These are phyloP conservation scores for Emergomyces orientalis DNA, from an alignment of 2,329 filamentous ascomycete genomes.

Conservation along the genomic window DNA sequence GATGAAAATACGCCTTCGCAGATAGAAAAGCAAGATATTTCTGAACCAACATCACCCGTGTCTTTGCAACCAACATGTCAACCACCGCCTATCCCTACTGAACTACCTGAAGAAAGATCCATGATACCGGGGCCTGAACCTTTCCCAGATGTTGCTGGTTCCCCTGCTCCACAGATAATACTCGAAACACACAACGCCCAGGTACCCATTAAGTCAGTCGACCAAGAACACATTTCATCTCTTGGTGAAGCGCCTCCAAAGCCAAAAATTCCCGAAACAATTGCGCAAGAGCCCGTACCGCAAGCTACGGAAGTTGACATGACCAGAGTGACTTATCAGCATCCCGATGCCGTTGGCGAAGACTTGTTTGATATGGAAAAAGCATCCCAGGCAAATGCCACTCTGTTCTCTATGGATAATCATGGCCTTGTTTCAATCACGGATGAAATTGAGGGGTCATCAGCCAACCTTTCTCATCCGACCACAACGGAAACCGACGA, in stretches of 20 bases:
- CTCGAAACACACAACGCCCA: not conserved
- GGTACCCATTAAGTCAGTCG: no score
- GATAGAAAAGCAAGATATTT: constrained; percentile 29
- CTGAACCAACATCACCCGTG: not conserved
- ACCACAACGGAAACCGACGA: not conserved
- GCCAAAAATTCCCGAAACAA: not conserved
- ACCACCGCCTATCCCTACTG: not conserved
- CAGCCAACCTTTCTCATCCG: not conserved
- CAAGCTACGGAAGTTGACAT: not conserved
- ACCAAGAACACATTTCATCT: not conserved
- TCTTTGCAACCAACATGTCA: not conserved
- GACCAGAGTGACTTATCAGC: not conserved
- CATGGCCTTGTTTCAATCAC: not conserved
- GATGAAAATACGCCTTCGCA: constrained; percentile 37
- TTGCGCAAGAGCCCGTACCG: not conserved
- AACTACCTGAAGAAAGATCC: not conserved
- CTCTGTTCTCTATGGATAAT: not conserved
- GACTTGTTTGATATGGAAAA: not conserved
- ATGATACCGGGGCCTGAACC: not conserved
- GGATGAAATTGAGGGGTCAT: not conserved
- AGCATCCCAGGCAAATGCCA: not conserved
- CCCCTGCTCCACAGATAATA: not conserved
- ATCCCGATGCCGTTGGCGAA: not conserved
- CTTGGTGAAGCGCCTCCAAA: not conserved
- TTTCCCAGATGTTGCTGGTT: not conserved